Conservation (phyloP, 176 grass and related monocot genomes). For the Ananas comosus region DNA sequence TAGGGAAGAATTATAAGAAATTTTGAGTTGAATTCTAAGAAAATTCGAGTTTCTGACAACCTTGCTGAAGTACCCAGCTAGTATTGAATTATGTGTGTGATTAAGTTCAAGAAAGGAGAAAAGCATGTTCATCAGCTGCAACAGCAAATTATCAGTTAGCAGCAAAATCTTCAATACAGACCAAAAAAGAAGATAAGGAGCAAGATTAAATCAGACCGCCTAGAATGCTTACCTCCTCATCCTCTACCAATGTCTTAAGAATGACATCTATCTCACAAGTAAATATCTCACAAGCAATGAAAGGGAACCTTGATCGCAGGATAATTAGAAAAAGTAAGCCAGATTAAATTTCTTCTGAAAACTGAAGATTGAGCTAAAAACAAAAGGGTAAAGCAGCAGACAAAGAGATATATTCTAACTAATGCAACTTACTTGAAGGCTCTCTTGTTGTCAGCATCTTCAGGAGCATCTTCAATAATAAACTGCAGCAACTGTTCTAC, state of each 20-base stretch:
- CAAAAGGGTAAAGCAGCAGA: neutral
- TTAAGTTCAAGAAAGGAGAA: constrained; percentile 92
- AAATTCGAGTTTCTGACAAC: constrained; percentile 24
- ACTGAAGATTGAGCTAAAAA: neutral
- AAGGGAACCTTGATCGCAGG: constrained; percentile 53
- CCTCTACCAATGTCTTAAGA: constrained; percentile 88
- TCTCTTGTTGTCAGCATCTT: constrained; percentile 76
- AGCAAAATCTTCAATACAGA: constrained; percentile 20
- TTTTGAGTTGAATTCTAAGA: neutral
- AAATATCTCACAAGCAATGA: constrained; percentile 99
- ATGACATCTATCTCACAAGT: constrained; percentile 96
- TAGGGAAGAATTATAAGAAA: neutral
- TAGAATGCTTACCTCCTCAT: constrained; percentile 54
- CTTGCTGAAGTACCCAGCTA: constrained; percentile 97
- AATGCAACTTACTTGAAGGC: constrained; percentile 63
- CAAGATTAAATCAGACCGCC: neutral
- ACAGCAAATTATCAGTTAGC: constrained; percentile 13
- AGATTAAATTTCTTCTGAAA: neutral
- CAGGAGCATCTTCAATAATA: constrained; percentile 85
- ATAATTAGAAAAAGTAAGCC: neutral
- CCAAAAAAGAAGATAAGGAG: constrained; percentile 1
- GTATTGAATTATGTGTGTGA: constrained; percentile 59
- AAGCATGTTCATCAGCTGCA: constrained; percentile 86
- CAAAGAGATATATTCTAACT: neutral
- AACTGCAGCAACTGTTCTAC: constrained; percentile 85